Conservation (phyloP, 129 eudicot species). For the Arctium lappa region DNA sequence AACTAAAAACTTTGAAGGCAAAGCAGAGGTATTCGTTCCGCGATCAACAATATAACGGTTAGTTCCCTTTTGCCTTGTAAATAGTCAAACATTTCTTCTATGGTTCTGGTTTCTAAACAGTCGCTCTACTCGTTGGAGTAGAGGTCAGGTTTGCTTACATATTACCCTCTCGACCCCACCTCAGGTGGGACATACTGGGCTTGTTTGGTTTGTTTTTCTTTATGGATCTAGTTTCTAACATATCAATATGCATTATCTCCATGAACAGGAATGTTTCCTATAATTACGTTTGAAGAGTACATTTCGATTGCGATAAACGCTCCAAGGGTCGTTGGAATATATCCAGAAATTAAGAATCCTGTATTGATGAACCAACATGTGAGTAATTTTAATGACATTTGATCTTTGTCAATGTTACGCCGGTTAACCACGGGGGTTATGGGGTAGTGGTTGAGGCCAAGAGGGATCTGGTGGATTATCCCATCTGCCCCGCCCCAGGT, state of each 20-base stretch:
- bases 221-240: background rate
- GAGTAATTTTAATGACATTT: conserved; percentile 28
- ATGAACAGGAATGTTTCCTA: conserved; percentile 70
- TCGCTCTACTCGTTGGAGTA: background rate
- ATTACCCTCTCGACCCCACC: background rate
- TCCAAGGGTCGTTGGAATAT: conserved; percentile 90
- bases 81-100: background rate
- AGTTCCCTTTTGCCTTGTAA: conserved; percentile 14
- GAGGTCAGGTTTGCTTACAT: background rate
- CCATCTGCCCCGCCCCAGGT: too few relatives aligned
- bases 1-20: conserved; percentile 62
- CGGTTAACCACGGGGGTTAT: too few relatives aligned
- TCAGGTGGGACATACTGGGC: background rate
- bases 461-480: too few relatives aligned
- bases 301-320: conserved; percentile 82
- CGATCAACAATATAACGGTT: conserved; percentile 85
- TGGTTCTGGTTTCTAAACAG: background rate
- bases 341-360: conserved; percentile 97
- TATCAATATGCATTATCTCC: conserved; percentile 2
- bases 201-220: background rate
- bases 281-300: conserved; percentile 90
- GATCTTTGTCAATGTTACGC: background rate
- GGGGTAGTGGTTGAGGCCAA: too few relatives aligned
- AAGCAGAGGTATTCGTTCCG: conserved; percentile 75
- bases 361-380: conserved; percentile 83